Percentiles rank a stretch among this genome's conserved stretches.
These are phyloP conservation scores for Suhomyces sp. DNA, from an alignment of 805 yeast genomes.

Conservation along the genomic window DNA sequence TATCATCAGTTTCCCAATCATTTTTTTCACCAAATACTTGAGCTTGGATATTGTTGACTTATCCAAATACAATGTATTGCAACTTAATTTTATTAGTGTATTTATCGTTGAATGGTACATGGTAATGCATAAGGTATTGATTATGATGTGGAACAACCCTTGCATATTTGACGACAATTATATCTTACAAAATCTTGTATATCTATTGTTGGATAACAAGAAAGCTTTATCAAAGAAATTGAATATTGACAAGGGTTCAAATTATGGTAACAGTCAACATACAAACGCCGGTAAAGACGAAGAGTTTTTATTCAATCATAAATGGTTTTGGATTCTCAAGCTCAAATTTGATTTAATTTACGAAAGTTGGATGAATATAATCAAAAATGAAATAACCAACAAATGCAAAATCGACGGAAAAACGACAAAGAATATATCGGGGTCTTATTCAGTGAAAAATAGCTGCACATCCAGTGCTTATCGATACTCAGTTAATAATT, in stretches of 20 bases:
- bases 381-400: constrained; percentile 6
- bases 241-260: constrained; percentile 1
- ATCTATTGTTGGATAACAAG: constrained; percentile 43
- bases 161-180: constrained; percentile 17
- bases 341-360: constrained; percentile 20
- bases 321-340: constrained; percentile 25
- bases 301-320: constrained; percentile 22
- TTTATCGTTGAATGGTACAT: constrained; percentile 46
- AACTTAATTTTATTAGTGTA: constrained; percentile 31
- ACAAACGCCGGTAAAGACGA: constrained; percentile 8
- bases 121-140: constrained; percentile 41
- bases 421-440: not conserved
- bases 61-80: constrained; percentile 23
- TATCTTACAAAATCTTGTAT: constrained; percentile 48
- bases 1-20: constrained; percentile 47
- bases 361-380: constrained; percentile 23
- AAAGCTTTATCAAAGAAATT: constrained; percentile 5
- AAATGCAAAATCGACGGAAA: not conserved
- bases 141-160: constrained; percentile 23
- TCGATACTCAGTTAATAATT: constrained; percentile 11
- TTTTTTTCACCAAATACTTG: constrained; percentile 37
- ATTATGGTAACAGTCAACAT: not conserved
- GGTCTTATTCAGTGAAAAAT: not conserved
- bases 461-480: not conserved
- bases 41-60: constrained; percentile 22